Evolutionary conservation across 1,284 basidiomycete species (phyloP).

Genomic region (Heterobasidion parviporum): DNA sequence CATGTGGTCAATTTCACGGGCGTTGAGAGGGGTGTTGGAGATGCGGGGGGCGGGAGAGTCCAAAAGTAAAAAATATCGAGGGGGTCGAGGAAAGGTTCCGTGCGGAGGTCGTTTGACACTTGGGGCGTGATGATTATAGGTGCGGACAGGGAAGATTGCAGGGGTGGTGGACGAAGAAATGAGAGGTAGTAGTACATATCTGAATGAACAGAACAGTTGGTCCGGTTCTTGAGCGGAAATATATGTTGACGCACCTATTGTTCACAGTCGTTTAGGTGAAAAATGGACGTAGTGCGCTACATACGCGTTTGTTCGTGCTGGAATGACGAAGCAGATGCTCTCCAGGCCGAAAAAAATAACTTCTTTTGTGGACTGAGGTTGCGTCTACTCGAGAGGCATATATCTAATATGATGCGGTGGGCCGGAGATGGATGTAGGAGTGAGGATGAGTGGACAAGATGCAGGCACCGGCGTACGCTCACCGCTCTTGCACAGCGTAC

Average conservation of each 20-base stretch:
- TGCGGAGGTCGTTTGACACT: conserved; percentile 74
- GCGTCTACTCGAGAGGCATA: too few species aligned
- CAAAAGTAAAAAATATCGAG: conserved; percentile 40
- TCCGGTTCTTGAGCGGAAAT: neutral
- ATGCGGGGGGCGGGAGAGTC: conserved; percentile 13
- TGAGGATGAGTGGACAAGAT: too few species aligned
- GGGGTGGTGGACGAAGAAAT: conserved; percentile 68
- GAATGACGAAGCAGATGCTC: too few species aligned
- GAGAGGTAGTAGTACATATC: conserved; percentile 73
- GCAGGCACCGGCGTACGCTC: too few species aligned
- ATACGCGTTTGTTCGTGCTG: too few species aligned
- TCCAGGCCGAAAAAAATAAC: too few species aligned
- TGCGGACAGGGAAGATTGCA: conserved; percentile 28
- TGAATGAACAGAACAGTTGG: neutral
- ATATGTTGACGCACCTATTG: too few species aligned
- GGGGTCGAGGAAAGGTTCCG: conserved; percentile 42
- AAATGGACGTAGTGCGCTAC: too few species aligned
- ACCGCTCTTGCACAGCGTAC: too few species aligned
- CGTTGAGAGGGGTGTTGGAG: conserved; percentile 20
- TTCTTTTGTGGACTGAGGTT: too few species aligned
- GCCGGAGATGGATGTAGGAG: too few species aligned
- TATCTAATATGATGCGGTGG: too few species aligned
- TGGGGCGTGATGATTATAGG: conserved; percentile 58
- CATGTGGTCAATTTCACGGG: conserved; percentile 67
- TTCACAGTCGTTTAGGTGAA: neutral